These are phyloP conservation scores for Calonectria pseudoturangicola DNA, from an alignment of 2,329 filamentous ascomycete species.

Conservation along the genomic window DNA sequence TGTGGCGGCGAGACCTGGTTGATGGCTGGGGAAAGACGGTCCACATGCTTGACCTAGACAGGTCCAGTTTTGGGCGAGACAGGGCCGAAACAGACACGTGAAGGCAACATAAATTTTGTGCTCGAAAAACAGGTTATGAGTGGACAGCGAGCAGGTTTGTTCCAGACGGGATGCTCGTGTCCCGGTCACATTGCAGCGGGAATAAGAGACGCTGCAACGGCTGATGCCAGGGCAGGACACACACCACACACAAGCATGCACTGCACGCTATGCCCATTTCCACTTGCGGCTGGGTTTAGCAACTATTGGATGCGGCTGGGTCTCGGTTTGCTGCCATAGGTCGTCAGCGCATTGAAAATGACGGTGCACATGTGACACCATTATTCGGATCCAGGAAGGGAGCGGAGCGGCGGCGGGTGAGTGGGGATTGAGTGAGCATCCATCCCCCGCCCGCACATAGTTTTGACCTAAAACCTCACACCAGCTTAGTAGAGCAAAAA, in stretches of 20 bases:
- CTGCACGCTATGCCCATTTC: background rate
- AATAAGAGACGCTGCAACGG: conserved; percentile 33
- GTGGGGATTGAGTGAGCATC: background rate
- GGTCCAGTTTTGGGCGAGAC: background rate
- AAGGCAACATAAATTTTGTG: background rate
- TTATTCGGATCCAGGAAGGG: conserved; percentile 14
- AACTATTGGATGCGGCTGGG: conserved; percentile 27
- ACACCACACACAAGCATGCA: no score
- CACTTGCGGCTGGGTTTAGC: conserved; percentile 17
- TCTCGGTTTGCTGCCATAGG: conserved; percentile 1
- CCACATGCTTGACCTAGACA: conserved; percentile 7
- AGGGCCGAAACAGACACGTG: background rate
- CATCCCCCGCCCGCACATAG: conserved; percentile 3
- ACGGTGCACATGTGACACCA: conserved; percentile 18
- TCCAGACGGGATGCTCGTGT: conserved; percentile 8
- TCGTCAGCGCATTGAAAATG: conserved; percentile 5
- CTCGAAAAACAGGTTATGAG: background rate
- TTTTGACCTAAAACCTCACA: no score
- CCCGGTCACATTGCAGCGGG: conserved; percentile 24
- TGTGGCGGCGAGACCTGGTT: conserved; percentile 2
- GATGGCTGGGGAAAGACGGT: background rate
- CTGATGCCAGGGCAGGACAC: conserved; percentile 22
- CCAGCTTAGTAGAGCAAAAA: no score
- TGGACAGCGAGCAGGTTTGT: conserved; percentile 15
- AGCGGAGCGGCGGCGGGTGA: no score